Evolutionary conservation across 441 rosid species (phyloP).

Genomic region (Daphne laureola): DNA sequence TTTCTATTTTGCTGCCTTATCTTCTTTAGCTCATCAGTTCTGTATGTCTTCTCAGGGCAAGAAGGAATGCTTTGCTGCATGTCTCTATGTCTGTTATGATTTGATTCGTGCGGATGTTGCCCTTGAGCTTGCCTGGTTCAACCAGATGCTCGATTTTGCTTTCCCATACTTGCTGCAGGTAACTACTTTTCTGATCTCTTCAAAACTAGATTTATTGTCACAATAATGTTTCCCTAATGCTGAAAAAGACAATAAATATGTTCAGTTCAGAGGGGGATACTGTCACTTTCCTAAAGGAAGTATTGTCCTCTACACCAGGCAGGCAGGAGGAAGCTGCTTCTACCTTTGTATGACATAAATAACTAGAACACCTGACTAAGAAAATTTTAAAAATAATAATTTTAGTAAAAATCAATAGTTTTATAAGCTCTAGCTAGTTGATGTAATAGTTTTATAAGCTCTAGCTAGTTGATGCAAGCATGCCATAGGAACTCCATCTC

Average conservation of each 20-base stretch:
- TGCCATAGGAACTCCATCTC: background rate
- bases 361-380: too few relatives aligned
- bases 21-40: background rate
- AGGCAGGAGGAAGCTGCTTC: too few relatives aligned
- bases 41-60: slow-evolving; percentile 35
- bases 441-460: too few relatives aligned
- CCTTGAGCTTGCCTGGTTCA: slow-evolving; percentile 68
- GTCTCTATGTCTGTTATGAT: slow-evolving; percentile 67
- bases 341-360: too few relatives aligned
- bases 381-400: too few relatives aligned
- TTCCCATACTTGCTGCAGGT: slow-evolving; percentile 69
- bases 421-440: too few relatives aligned
- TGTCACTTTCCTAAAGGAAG: too few relatives aligned
- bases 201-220: too few relatives aligned
- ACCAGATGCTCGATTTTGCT: slow-evolving; percentile 64
- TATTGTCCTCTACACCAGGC: too few relatives aligned
- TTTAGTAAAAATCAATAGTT: too few relatives aligned
- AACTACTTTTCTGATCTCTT: background rate
- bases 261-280: background rate
- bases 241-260: background rate
- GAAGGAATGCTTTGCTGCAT: slow-evolving; percentile 71
- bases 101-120: slow-evolving; percentile 54
- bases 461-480: too few relatives aligned
- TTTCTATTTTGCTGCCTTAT: background rate
- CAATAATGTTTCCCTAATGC: too few relatives aligned